Percentiles rank a stretch among this genome's conserved stretches.
Evolutionary conservation across 768 basidiomycete species (phyloP).

Genomic region (Kwoniella botswanensis): DNA sequence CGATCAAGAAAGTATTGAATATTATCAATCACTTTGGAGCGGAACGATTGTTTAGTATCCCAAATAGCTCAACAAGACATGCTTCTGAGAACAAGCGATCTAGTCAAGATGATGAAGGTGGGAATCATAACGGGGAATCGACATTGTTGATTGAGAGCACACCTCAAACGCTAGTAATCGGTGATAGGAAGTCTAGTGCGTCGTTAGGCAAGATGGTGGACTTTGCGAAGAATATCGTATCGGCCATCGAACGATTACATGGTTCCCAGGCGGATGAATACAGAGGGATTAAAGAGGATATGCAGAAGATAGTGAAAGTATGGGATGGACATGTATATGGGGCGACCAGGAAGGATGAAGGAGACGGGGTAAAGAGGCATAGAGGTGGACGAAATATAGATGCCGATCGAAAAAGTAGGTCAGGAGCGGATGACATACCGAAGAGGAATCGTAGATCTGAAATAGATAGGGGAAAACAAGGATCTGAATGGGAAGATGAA

Average conservation of each 20-base stretch:
- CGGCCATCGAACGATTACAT: slow-evolving; percentile 12
- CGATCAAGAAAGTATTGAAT: slow-evolving; percentile 18
- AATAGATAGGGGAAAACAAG: background rate
- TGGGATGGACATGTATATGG: slow-evolving; percentile 1
- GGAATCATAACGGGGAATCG: background rate
- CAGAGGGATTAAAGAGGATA: background rate
- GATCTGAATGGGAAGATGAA: background rate
- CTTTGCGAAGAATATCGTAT: slow-evolving; percentile 1
- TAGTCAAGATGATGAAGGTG: background rate
- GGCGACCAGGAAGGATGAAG: background rate
- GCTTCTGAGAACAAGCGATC: background rate
- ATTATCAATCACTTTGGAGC: slow-evolving; percentile 13
- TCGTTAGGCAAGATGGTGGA: slow-evolving; percentile 1
- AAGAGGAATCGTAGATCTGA: background rate
- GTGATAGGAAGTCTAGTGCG: background rate
- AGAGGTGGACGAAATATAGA: background rate
- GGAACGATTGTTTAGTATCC: background rate
- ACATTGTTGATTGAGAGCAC: background rate
- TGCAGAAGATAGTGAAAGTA: slow-evolving; percentile 6
- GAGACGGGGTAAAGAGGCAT: background rate
- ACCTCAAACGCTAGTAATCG: background rate
- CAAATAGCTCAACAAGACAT: background rate
- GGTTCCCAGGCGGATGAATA: background rate
- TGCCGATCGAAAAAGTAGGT: background rate
- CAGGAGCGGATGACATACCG: background rate